These are phyloP conservation scores for Phylloporus arenicola DNA, from an alignment of 768 basidiomycete species.

Conservation along the genomic window DNA sequence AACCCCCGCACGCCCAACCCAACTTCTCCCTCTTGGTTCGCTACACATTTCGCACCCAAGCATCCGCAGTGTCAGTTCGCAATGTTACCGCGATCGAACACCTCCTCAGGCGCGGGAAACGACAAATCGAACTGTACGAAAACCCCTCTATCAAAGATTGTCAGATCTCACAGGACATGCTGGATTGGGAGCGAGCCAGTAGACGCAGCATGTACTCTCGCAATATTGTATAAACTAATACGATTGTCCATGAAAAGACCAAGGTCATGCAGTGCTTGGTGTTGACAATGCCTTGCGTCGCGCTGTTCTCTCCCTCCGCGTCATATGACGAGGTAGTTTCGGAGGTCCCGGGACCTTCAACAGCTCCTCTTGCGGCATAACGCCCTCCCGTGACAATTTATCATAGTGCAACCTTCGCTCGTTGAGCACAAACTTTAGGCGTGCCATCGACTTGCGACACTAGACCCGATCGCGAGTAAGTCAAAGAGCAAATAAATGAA, in stretches of 20 bases:
- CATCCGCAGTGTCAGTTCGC: slow-evolving; percentile 54
- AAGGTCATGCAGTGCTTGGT: slow-evolving; percentile 2
- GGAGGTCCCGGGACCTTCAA: slow-evolving; percentile 12
- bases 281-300: slow-evolving; percentile 11
- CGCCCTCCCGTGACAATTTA: slow-evolving; percentile 20
- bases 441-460: slow-evolving; percentile 95
- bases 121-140: slow-evolving; percentile 70
- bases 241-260: neutral
- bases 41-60: slow-evolving; percentile 64
- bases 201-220: neutral
- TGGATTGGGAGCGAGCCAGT: slow-evolving; percentile 49
- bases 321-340: slow-evolving; percentile 13
- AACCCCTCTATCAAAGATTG: slow-evolving; percentile 64
- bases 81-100: slow-evolving; percentile 70
- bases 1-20: slow-evolving; percentile 52
- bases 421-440: slow-evolving; percentile 88
- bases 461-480: slow-evolving; percentile 28
- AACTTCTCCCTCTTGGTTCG: slow-evolving; percentile 68
- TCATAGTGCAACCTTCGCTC: slow-evolving; percentile 85
- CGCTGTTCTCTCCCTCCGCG: slow-evolving; percentile 16
- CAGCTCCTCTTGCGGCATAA: slow-evolving; percentile 16
- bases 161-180: slow-evolving; percentile 68
- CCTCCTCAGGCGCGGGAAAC: slow-evolving; percentile 59
- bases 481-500: neutral
- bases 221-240: slow-evolving; percentile 8